phyloP scores from a whole-genome alignment of 2,329 filamentous ascomycete genomes.

The Colletotrichum gloeosporioides region DNA sequence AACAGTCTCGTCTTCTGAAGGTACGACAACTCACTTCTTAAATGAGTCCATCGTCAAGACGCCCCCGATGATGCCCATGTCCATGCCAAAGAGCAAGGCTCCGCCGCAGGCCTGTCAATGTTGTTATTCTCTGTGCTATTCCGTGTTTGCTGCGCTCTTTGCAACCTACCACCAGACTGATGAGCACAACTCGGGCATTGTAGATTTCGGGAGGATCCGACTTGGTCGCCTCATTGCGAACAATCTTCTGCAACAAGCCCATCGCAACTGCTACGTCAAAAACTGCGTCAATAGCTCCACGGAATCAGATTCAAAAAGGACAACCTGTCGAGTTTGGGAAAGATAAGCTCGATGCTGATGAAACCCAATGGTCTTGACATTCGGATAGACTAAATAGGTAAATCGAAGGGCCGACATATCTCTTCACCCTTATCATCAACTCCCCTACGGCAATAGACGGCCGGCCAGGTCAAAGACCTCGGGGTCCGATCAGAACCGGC shows the following conservation, averaged over 20 bases:
- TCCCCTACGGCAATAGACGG: not conserved
- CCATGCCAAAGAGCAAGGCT: conserved; percentile 31
- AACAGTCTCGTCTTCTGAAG: not conserved
- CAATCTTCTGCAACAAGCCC: conserved; percentile 37
- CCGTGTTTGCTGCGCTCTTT: not conserved
- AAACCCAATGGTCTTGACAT: not conserved
- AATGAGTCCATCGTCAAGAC: conserved; percentile 32
- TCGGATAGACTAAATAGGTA: not conserved
- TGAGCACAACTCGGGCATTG: conserved; percentile 70
- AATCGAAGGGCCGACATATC: not conserved
- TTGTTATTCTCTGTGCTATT: not conserved
- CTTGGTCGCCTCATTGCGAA: conserved; percentile 67
- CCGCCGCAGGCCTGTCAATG: not conserved
- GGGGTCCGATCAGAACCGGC: not conserved
- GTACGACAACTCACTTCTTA: conserved; percentile 10
- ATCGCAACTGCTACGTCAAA: not conserved
- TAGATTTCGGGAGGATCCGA: conserved; percentile 72
- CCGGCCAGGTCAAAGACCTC: not conserved
- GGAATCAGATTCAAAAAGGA: too few species aligned
- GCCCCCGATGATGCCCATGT: conserved; percentile 32
- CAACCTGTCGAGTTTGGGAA: not conserved
- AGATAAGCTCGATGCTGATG: not conserved
- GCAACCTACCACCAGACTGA: conserved; percentile 60
- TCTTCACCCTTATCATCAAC: not conserved
- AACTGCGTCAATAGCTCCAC: not conserved